Evolutionary conservation across 148 eudicot species (phyloP), one percentile per base, ranked within the genome.

Genomic region (Nyssa sinensis): DNA sequence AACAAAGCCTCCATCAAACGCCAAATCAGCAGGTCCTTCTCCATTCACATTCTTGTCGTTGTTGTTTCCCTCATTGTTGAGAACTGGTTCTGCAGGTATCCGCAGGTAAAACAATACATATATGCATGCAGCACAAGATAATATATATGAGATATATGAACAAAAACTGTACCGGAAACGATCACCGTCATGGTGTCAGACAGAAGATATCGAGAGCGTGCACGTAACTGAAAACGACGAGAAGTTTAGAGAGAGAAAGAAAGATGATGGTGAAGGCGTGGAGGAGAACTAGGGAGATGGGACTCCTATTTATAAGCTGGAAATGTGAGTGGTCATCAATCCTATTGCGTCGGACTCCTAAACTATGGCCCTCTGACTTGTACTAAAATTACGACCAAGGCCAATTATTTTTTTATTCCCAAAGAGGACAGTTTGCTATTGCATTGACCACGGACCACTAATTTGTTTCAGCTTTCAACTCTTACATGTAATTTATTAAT

Each of bases 1-100:
- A 1, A 63, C 75, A 69, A 86, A 86, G 44, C 80, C 86, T 33
- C 30, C 30, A 59, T 59, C 63, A 25, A 59, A 8, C 29, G 25
- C 10, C 29, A 10, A 2, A 0, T 59, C 14, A 2, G 1, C 2
- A 9, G 25, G 1, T 59, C 25, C 4, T 25, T 24, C 14, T 25
- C 25, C 30, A 25, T 59, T 59, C 29, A 10, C 30, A 24, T 25
- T 8, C 14, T 9, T 25, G 11, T 59, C 30, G 17, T 10, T 49
- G 21, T 5, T 11, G 57, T 14, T 17, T 4, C 57, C 21, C 0
- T 49, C 57, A 49, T 49, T 49, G 57, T 49, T 49, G 4, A 49
- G 21, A 17, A 49, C 57, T 17, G 21, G 21, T 49, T 49, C 17
- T 49, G 57, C 57, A 49, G 12, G 1, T 49, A 17, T 11, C 14